These are phyloP conservation scores for Globisporangium rhizosaccharum DNA, from an alignment of 352 stramenopile genomes.

Conservation along the genomic window DNA sequence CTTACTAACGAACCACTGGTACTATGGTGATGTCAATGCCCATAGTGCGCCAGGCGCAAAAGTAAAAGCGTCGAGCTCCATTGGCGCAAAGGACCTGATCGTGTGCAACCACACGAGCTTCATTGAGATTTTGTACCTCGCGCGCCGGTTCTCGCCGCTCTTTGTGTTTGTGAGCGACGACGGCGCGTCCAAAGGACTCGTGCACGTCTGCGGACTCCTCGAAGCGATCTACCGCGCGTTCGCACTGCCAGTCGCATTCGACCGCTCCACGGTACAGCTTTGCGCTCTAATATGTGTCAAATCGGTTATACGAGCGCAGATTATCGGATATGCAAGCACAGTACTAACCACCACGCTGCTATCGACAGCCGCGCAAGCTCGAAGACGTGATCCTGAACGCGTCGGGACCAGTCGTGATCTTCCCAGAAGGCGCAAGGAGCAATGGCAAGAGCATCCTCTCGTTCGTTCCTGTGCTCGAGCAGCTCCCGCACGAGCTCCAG, in stretches of 20 bases:
- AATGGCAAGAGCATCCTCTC: slow-evolving; percentile 74
- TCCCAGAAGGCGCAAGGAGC: slow-evolving; percentile 70
- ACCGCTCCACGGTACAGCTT: slow-evolving; percentile 28
- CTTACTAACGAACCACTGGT: neutral
- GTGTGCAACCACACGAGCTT: slow-evolving; percentile 84
- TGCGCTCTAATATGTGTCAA: neutral
- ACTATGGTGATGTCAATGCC: neutral
- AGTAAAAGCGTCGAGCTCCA: slow-evolving; percentile 14
- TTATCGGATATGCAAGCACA: neutral
- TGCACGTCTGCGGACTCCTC: slow-evolving; percentile 59
- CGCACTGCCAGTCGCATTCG: slow-evolving; percentile 31
- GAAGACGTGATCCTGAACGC: slow-evolving; percentile 58
- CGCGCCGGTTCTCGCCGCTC: slow-evolving; percentile 67
- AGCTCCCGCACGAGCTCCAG: slow-evolving; percentile 29
- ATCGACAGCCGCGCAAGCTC: slow-evolving; percentile 39
- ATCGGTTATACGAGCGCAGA: neutral
- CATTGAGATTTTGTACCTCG: slow-evolving; percentile 72
- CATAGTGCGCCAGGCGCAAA: slow-evolving; percentile 27
- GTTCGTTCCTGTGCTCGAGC: slow-evolving; percentile 68
- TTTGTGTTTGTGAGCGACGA: slow-evolving; percentile 68
- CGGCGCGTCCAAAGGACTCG: slow-evolving; percentile 41
- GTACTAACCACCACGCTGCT: neutral
- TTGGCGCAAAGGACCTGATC: slow-evolving; percentile 53
- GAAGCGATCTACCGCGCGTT: slow-evolving; percentile 63
- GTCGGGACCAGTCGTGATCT: slow-evolving; percentile 62